A percentile compares a stretch with the other conserved stretches of the same genome.
Evolutionary conservation across 2,329 filamentous ascomycete species (phyloP).

Genomic region (Pezicula radicicola): DNA sequence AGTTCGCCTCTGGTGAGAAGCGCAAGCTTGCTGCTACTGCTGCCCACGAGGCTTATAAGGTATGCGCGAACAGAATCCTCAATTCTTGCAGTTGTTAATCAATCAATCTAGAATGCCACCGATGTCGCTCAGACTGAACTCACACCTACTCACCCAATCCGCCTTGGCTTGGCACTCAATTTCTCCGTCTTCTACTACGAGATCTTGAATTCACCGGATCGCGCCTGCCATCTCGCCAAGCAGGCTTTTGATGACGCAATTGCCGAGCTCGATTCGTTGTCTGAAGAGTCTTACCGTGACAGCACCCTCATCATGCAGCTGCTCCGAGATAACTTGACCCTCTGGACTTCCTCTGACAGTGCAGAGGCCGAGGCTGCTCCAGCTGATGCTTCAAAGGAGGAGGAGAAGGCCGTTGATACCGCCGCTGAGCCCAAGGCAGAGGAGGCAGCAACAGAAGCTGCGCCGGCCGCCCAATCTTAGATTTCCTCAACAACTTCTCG

Average conservation of each 20-base stretch:
- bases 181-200: slow-evolving; percentile 99
- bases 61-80: slow-evolving; percentile 26
- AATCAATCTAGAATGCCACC: slow-evolving; percentile 59
- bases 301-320: slow-evolving; percentile 99
- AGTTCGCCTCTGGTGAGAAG: slow-evolving; percentile 92
- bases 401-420: slow-evolving; percentile 37
- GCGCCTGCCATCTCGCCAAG: slow-evolving; percentile 97
- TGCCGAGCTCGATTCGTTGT: slow-evolving; percentile 93
- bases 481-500: slow-evolving; percentile 27
- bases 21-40: slow-evolving; percentile 92
- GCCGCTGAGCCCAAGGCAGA: slow-evolving; percentile 23
- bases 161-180: slow-evolving; percentile 88
- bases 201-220: slow-evolving; percentile 97
- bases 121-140: slow-evolving; percentile 88
- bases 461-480: slow-evolving; percentile 53
- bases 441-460: slow-evolving; percentile 6
- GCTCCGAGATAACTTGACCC: slow-evolving; percentile 94
- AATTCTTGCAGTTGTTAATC: slow-evolving; percentile 7
- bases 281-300: slow-evolving; percentile 97
- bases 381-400: slow-evolving; percentile 62
- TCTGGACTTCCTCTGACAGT: slow-evolving; percentile 94
- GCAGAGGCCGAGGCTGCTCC: slow-evolving; percentile 66
- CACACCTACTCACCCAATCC: slow-evolving; percentile 88
- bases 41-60: slow-evolving; percentile 94
- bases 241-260: slow-evolving; percentile 96